Base-by-base conservation (phyloP, 2,329 filamentous ascomycete species). In the Calonectria leucothoes region DNA sequence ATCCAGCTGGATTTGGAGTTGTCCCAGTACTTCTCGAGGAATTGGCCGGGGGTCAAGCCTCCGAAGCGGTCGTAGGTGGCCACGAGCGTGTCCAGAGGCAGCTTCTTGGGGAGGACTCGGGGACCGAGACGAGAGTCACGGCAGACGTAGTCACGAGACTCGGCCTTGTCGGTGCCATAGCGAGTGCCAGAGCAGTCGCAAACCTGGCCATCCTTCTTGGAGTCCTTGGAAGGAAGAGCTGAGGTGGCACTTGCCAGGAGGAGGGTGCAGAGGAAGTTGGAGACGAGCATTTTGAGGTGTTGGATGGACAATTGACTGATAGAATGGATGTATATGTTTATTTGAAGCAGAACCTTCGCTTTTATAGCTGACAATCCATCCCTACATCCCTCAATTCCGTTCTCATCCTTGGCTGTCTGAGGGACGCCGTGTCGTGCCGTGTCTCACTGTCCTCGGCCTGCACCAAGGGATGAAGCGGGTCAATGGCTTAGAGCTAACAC, bases 41-140 rank as follows among this genome's bases (percentile, higher is more conserved):
- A 77, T 0, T 57, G 27, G 1, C 77, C 61, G 0, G 76, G 76
- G 15, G 42, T 69, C 2, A 75, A 23, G 4, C 69, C 69, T 27
- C 69, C 76, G 1, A 77, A 77, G 0, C 76, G 76, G 27, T 77
- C 72, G 3, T 77, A 77, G 23, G 55, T 61, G 2, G 55, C 37
- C 33, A 61, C 55, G n/a, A 61, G 25, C 4, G 55, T 61, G 33
- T 37, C 55, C 3, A 61, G 55, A 1, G 55, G 55, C 12, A 61
- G 23, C 33, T 61, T 61, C 33, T 61, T 61, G 23, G 55, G 55
- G 55, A 61, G 55, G 33, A 61, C 33, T 61, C 55, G 55, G 23
- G 55, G 55, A 4, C 55, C 55, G 23, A 61, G 55, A 20, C 55
- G 55, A 11, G 55, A 61, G 35, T 61, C 55, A 29, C 55, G 55